A percentile compares a stretch with the other conserved stretches of the same genome.
Conservation (phyloP, 2,329 filamentous ascomycete species). For the Blastomyces parvus region DNA sequence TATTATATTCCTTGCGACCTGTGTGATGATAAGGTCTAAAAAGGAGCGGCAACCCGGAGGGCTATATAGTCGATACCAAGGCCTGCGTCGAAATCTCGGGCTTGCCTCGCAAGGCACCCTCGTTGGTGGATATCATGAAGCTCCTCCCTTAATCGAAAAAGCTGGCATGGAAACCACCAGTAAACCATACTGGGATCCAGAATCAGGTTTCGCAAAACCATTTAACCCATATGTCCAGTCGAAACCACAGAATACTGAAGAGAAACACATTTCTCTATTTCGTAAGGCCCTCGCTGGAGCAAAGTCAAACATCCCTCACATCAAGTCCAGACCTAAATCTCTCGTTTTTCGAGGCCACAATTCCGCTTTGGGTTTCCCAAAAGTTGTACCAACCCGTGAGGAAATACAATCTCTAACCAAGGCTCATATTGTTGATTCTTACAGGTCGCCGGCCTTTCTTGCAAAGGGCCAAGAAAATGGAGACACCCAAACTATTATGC, state of each 20-base stretch:
- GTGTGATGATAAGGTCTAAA: constrained; percentile 3
- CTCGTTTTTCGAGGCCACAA: neutral
- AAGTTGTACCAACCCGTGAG: neutral
- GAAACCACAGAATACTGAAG: constrained; percentile 5
- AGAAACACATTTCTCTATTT: constrained; percentile 10
- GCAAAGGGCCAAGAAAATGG: neutral
- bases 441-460: neutral
- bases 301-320: constrained; percentile 6
- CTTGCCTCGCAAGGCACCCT: neutral
- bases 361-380: neutral
- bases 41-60: constrained; percentile 1
- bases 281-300: constrained; percentile 7
- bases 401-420: constrained; percentile 5
- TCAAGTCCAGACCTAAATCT: constrained; percentile 7
- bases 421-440: neutral
- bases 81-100: neutral
- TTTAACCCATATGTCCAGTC: constrained; percentile 10
- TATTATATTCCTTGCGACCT: neutral
- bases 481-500: neutral
- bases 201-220: constrained; percentile 15
- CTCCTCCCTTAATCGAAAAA: neutral
- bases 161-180: neutral
- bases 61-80: constrained; percentile 5
- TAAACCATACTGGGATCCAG: constrained; percentile 12
- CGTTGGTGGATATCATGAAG: neutral